Evolutionary conservation across 108 stramenopile genomes (phyloP), one percentile per base, ranked within the genome.

Genomic region (Poteriospumella lacustris): DNA sequence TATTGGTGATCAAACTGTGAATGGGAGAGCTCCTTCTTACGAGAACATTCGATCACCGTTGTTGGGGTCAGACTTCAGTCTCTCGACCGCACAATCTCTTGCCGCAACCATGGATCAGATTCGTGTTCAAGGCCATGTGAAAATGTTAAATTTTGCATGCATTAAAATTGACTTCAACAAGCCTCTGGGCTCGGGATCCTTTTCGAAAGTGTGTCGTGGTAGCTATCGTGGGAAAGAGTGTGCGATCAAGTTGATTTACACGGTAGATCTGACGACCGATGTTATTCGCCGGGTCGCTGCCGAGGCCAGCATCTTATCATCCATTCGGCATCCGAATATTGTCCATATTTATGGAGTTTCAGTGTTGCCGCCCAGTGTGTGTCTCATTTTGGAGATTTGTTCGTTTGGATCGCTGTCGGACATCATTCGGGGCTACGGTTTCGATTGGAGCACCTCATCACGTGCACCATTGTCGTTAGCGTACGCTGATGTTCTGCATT

Each of bases 211-310:
- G 5, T 73, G 42, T 34, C 12, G 42, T 5, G 70, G 70, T 28
- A 42, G 3, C 9, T 73, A 73, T 56, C 43, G 47, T 52, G 47
- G 44, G 12, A 3, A 73, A 42, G 44, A 42, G 9, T 73, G 70
- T 38, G 70, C 70, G 3, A 73, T 73, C 12, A 73, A 73, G 41
- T 5, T 73, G 70, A 73, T 73, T 19, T 73, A 73, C 33, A 73
- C 70, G 5, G 12, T 38, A 28, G 70, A 73, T 38, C 31, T 73
- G 12, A 73, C 70, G 3, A 33, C 43, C 5, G 43, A 44, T 52
- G 41, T 73, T 5, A 73, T 73, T 26, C 36, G 36, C 26, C 3
- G 70, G 9, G 70, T 73, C 3, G 70, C 70, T 29, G 70, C 70
- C 12, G 70, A 73, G 42, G 70, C 70, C 9, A 73, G 44, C 19